These are phyloP conservation scores for Penicillium vulpinum DNA, from an alignment of 2,329 filamentous ascomycete genomes.

Conservation along the genomic window DNA sequence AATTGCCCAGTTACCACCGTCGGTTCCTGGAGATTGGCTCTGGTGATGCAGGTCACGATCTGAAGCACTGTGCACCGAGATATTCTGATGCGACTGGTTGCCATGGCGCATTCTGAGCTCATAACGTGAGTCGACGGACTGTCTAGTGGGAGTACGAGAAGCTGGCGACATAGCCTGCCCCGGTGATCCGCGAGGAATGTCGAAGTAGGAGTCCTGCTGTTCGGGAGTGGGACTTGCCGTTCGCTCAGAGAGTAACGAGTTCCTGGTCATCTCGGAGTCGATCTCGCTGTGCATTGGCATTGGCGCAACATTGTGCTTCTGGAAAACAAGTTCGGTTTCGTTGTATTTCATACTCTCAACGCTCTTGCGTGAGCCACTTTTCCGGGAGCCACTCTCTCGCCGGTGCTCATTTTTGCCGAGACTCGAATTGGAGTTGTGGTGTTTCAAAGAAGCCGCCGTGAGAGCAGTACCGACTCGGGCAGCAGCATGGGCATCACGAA, in stretches of 20 bases:
- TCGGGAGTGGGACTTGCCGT: slow-evolving; percentile 72
- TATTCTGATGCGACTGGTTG: slow-evolving; percentile 54
- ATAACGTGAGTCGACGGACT: slow-evolving; percentile 48
- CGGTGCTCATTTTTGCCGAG: slow-evolving; percentile 45
- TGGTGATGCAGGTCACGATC: slow-evolving; percentile 49
- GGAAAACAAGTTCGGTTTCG: slow-evolving; percentile 56
- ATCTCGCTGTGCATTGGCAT: slow-evolving; percentile 89
- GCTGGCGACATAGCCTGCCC: slow-evolving; percentile 57
- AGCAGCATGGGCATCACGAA: slow-evolving; percentile 57
- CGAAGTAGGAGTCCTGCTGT: slow-evolving; percentile 61
- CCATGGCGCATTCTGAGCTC: slow-evolving; percentile 67
- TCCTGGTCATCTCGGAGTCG: slow-evolving; percentile 81
- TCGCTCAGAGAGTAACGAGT: slow-evolving; percentile 80
- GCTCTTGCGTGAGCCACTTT: slow-evolving; percentile 31
- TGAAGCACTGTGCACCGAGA: slow-evolving; percentile 47
- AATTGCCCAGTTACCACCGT: slow-evolving; percentile 40
- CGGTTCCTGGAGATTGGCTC: slow-evolving; percentile 31
- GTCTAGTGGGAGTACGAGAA: slow-evolving; percentile 62
- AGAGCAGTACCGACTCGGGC: slow-evolving; percentile 58
- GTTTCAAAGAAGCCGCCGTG: slow-evolving; percentile 62
- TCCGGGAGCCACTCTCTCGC: slow-evolving; percentile 37
- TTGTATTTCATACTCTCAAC: slow-evolving; percentile 47
- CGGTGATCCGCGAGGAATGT: slow-evolving; percentile 62
- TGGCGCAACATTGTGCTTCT: slow-evolving; percentile 66
- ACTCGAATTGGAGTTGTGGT: slow-evolving; percentile 65